Evolutionary conservation across 2,329 filamentous ascomycete species (phyloP).

Genomic region (Colletotrichum sp.): DNA sequence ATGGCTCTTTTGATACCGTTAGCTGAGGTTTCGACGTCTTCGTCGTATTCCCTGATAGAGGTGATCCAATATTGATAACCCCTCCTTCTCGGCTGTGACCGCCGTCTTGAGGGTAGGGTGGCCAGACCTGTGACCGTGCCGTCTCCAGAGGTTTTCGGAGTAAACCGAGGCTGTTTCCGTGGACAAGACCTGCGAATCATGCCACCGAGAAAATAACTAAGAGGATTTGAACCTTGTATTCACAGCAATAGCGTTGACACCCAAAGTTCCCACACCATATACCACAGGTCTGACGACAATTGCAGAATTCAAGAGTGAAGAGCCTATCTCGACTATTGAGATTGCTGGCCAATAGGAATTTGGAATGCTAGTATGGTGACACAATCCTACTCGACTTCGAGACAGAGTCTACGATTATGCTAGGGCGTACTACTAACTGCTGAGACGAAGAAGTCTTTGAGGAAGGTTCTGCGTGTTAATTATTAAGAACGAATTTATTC

Average conservation of each 20-base stretch:
- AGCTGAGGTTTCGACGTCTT: background rate
- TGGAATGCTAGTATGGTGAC: background rate
- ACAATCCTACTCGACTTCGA: background rate
- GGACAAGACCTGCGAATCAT: background rate
- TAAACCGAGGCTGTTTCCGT: background rate
- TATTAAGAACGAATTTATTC: background rate
- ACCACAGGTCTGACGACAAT: background rate
- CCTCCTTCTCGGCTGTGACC: background rate
- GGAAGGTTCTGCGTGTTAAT: background rate
- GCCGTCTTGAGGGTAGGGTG: background rate
- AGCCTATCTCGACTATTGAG: background rate
- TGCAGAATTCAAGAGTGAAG: background rate
- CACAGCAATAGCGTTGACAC: fast-evolving
- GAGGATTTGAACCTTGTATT: background rate
- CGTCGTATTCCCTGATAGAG: background rate
- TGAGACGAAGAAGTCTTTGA: background rate
- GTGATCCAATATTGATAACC: background rate
- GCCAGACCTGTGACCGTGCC: background rate
- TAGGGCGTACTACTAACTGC: background rate
- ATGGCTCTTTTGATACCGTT: background rate
- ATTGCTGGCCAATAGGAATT: fast-evolving
- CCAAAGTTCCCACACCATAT: background rate
- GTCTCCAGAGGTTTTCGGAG: background rate
- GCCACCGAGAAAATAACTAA: background rate
- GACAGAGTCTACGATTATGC: background rate